A percentile compares a stretch with the other conserved stretches of the same genome.
Evolutionary conservation across 2,329 filamentous ascomycete species (phyloP).

Genomic region (Stylonectria norvegica): DNA sequence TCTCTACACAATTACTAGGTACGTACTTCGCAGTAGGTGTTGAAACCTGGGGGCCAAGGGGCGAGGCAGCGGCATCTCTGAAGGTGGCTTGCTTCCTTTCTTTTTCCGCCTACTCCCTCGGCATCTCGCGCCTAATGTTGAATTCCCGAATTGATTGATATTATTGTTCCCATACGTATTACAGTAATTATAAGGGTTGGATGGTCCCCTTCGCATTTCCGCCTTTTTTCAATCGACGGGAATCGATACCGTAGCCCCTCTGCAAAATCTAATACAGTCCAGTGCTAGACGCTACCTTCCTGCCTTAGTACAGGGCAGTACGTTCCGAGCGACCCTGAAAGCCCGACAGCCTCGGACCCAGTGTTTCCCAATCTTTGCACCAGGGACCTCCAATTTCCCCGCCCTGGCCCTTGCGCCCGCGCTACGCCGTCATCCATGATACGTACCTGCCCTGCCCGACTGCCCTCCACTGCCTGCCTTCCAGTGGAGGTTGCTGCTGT

Average conservation of each 20-base stretch:
- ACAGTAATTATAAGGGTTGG: no score
- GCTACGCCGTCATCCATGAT: slow-evolving; percentile 17
- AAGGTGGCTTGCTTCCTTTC: slow-evolving; percentile 6
- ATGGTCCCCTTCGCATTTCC: slow-evolving; percentile 11
- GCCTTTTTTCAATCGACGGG: slow-evolving; percentile 9
- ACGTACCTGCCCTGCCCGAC: neutral
- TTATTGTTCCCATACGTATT: no score
- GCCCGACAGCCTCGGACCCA: slow-evolving; percentile 5
- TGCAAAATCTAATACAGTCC: no score
- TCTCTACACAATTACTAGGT: no score
- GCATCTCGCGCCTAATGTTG: slow-evolving; percentile 6
- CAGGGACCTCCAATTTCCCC: slow-evolving; percentile 32
- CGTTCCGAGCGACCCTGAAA: no score
- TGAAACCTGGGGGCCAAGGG: no score
- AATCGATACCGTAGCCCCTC: slow-evolving; percentile 7
- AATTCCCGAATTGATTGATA: no score
- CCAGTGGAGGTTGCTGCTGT: no score
- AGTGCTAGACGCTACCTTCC: no score
- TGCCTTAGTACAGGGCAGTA: no score
- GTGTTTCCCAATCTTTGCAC: slow-evolving; percentile 11
- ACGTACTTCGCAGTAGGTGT: no score
- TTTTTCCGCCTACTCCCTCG: slow-evolving; percentile 2
- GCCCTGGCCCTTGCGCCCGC: slow-evolving; percentile 29
- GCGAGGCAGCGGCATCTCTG: no score
- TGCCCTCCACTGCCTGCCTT: neutral